These are phyloP conservation scores for Leucoagaricus sp. DNA, from an alignment of 1,284 basidiomycete genomes.

Conservation along the genomic window DNA sequence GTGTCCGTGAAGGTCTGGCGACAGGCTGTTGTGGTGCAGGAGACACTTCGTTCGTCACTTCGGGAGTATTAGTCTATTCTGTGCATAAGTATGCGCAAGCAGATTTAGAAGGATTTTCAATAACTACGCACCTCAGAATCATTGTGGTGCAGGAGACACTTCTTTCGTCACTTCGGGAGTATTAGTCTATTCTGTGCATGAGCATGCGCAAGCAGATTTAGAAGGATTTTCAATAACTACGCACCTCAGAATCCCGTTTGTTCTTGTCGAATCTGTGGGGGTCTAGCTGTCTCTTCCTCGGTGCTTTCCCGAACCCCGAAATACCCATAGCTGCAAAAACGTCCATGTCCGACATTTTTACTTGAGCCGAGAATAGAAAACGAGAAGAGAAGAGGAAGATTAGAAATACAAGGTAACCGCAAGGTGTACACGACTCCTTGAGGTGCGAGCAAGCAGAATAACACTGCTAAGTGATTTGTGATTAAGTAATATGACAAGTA, in stretches of 20 bases:
- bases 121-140: no score
- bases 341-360: slow-evolving; percentile 62
- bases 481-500: slow-evolving; percentile 10
- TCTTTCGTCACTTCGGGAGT: background rate
- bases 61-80: slow-evolving; percentile 8
- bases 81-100: slow-evolving; percentile 7
- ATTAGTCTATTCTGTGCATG: slow-evolving; percentile 8
- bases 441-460: background rate
- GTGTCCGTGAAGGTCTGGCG: background rate
- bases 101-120: no score
- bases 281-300: slow-evolving; percentile 66
- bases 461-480: background rate
- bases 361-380: background rate
- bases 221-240: slow-evolving; percentile 18
- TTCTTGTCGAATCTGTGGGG: slow-evolving; percentile 74
- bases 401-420: background rate
- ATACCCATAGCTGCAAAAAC: slow-evolving; percentile 81
- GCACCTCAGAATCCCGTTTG: slow-evolving; percentile 58
- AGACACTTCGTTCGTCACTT: background rate
- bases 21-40: background rate
- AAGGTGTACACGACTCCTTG: background rate
- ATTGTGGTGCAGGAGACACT: background rate
- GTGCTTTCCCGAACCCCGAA: slow-evolving; percentile 72
- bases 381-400: background rate
- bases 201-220: slow-evolving; percentile 1